Conservation (phyloP, 495 filamentous ascomycete species). For the Parathielavia appendiculata region DNA sequence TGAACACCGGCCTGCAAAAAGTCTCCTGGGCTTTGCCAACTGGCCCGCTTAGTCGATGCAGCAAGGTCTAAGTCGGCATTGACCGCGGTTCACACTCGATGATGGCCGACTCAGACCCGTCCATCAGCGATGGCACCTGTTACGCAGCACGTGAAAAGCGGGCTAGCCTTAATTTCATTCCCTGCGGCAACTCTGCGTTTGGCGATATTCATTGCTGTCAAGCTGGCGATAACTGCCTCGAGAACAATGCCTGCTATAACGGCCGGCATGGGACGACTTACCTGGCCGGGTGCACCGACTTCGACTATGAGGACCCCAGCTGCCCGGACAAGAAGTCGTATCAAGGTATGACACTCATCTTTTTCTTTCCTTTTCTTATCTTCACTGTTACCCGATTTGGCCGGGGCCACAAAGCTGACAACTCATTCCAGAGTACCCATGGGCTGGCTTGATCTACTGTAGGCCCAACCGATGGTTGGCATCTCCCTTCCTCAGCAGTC, state of each 20-base stretch:
- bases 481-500: slow-evolving; percentile 11
- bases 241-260: slow-evolving; percentile 28
- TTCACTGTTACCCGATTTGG: not conserved
- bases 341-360: slow-evolving; percentile 7
- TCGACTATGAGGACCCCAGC: slow-evolving; percentile 12
- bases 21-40: no score
- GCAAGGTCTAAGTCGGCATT: no score
- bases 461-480: slow-evolving; percentile 21
- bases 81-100: not conserved
- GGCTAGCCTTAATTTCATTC: slow-evolving; percentile 23
- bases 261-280: slow-evolving; percentile 26
- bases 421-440: slow-evolving; percentile 9
- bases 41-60: no score
- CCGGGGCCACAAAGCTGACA: not conserved
- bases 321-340: slow-evolving; percentile 22
- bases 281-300: slow-evolving; percentile 34
- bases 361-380: no score
- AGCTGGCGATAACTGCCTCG: slow-evolving; percentile 32
- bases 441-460: slow-evolving; percentile 30
- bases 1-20: no score
- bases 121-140: slow-evolving; percentile 39
- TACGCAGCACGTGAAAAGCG: slow-evolving; percentile 17
- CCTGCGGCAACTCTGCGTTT: slow-evolving; percentile 35
- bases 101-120: slow-evolving; percentile 14
- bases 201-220: slow-evolving; percentile 36